Percentiles rank a stretch among this genome's conserved stretches.
Conservation (phyloP, 2,329 filamentous ascomycete species). For the Cladosporium sp. region DNA sequence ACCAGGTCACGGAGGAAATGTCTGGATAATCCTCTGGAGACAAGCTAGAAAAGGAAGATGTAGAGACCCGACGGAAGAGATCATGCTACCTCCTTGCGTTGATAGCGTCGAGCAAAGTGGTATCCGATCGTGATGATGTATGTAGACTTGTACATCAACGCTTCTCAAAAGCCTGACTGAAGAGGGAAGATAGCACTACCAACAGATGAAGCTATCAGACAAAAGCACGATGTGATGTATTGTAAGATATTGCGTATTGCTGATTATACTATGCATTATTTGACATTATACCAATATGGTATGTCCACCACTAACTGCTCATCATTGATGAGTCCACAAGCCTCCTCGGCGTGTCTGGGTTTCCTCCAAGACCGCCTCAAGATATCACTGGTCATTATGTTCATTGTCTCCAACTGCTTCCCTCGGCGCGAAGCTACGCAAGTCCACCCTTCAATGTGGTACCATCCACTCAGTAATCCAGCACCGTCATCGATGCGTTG, state of each 20-base stretch:
- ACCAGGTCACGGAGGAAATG: neutral
- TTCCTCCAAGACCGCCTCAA: neutral
- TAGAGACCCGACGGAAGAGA: neutral
- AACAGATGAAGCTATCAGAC: neutral
- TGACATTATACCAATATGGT: constrained; percentile 12
- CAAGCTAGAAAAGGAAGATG: neutral
- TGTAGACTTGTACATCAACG: neutral
- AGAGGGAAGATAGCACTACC: neutral
- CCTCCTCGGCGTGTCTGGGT: constrained; percentile 1
- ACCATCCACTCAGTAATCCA: neutral
- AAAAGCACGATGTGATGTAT: neutral
- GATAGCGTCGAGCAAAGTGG: neutral
- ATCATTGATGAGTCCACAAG: neutral
- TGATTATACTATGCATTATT: constrained; percentile 20
- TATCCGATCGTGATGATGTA: neutral
- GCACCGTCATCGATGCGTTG: neutral
- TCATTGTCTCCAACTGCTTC: constrained; percentile 5
- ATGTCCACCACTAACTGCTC: neutral
- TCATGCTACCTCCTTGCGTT: neutral
- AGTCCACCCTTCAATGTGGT: neutral
- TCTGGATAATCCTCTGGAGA: neutral
- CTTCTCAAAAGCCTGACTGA: neutral
- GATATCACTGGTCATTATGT: constrained; percentile 5
- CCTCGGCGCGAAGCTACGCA: constrained; percentile 18
- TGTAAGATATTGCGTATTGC: constrained; percentile 6